Conservation (phyloP, 441 rosid species). For the Arabidopsis hybrid region DNA sequence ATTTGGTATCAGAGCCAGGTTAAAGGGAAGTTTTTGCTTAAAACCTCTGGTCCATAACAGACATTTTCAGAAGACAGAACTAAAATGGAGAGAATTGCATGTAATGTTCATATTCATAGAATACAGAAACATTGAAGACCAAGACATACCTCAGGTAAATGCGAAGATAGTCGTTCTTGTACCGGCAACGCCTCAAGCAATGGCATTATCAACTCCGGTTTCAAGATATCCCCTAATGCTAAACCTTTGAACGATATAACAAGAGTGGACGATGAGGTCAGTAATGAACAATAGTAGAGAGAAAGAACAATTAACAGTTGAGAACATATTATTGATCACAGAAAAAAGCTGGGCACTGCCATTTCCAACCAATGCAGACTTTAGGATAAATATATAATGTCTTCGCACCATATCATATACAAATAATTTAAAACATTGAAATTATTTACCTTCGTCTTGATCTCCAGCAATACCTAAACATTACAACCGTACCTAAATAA, state of each 20-base stretch:
- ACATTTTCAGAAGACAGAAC: constrained; percentile 22
- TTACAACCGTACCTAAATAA: constrained; percentile 33
- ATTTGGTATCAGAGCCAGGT: too few relatives aligned
- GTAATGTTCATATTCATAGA: background rate
- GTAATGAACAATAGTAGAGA: background rate
- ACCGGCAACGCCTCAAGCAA: constrained; percentile 72
- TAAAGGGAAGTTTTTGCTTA: too few relatives aligned
- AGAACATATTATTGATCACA: background rate
- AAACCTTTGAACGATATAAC: constrained; percentile 57
- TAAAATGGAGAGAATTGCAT: constrained; percentile 11
- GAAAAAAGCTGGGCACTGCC: constrained; percentile 15
- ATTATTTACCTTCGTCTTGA: constrained; percentile 78
- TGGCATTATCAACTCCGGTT: constrained; percentile 91
- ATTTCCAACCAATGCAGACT: constrained; percentile 21
- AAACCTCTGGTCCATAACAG: background rate
- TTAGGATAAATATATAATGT: background rate
- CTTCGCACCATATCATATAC: constrained; percentile 1
- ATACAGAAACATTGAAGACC: background rate
- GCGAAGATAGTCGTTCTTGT: constrained; percentile 69
- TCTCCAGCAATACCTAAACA: constrained; percentile 67
- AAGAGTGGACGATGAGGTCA: constrained; percentile 16
- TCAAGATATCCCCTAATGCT: constrained; percentile 84
- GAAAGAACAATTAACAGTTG: constrained; percentile 8
- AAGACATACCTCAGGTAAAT: constrained; percentile 82
- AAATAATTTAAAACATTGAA: background rate